Conservation (phyloP, 441 rosid genomes). For the Euphorbia celastroides region DNA sequence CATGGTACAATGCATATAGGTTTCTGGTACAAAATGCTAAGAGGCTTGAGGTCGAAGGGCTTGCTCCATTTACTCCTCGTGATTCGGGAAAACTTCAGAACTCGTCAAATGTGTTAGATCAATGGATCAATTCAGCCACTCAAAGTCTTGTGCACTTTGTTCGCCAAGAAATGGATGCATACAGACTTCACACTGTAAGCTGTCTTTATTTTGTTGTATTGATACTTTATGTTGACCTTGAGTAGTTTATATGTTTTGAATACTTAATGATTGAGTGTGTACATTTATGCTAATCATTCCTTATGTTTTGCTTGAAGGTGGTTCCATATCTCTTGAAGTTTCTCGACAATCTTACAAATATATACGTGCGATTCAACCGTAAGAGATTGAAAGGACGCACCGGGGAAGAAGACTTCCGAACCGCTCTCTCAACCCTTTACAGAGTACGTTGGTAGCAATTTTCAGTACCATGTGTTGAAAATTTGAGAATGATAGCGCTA, state of each 20-base stretch:
- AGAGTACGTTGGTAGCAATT: conserved; percentile 41
- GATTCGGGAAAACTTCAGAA: conserved; percentile 50
- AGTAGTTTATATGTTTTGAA: neutral
- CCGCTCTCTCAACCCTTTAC: conserved; percentile 88
- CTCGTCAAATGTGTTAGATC: conserved; percentile 92
- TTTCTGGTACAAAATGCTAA: conserved; percentile 97
- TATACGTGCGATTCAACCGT: conserved; percentile 94
- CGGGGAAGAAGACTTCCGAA: conserved; percentile 83
- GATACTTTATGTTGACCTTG: neutral
- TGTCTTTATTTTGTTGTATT: conserved; percentile 13
- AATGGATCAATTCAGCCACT: conserved; percentile 98
- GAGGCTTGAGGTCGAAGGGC: conserved; percentile 91
- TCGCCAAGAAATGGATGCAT: conserved; percentile 84
- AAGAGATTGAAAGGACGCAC: conserved; percentile 96
- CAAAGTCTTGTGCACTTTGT: conserved; percentile 96
- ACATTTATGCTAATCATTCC: neutral
- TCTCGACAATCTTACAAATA: conserved; percentile 93
- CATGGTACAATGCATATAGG: conserved; percentile 99
- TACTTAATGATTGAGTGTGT: neutral
- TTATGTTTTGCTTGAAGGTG: conserved; percentile 45
- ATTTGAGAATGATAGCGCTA: neutral
- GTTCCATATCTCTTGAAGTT: conserved; percentile 91
- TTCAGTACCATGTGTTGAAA: conserved; percentile 1
- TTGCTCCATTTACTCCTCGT: conserved; percentile 60
- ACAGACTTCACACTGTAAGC: conserved; percentile 90